phyloP scores from a whole-genome alignment of 2,329 filamentous ascomycete species.

The Epichloe hybrida region DNA sequence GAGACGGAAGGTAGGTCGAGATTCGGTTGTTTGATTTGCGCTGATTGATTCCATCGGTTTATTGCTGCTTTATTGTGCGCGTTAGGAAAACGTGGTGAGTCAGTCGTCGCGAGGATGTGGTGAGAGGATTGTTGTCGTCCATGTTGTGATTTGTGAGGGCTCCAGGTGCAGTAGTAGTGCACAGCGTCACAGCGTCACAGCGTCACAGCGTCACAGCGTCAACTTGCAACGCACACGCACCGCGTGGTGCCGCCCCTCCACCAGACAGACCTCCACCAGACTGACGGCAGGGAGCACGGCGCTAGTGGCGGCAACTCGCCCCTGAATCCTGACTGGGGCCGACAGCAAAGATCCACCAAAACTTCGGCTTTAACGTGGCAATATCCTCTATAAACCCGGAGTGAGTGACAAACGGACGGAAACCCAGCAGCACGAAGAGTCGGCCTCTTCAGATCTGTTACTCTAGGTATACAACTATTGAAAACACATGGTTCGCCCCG shows the following conservation, averaged over 20 bases:
- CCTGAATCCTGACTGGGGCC: not conserved
- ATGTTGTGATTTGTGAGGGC: not conserved
- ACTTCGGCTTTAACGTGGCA: not conserved
- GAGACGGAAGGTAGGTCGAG: not conserved
- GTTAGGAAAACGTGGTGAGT: not conserved
- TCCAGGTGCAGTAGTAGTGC: not conserved
- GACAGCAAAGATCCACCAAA: not conserved
- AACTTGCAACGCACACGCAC: not conserved
- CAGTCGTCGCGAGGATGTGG: not conserved
- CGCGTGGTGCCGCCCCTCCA: too few relatives aligned
- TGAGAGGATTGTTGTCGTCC: not conserved
- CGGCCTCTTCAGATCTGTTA: not conserved
- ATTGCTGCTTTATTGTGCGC: too few relatives aligned
- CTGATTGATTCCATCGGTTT: not conserved
- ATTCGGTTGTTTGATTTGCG: not conserved
- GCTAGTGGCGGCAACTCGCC: not conserved
- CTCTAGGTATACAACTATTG: constrained; percentile 1
- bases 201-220: not conserved
- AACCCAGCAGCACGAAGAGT: not conserved
- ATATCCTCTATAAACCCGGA: not conserved
- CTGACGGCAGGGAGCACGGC: not conserved
- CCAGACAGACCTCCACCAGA: too few relatives aligned
- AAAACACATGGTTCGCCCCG: not conserved
- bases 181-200: not conserved
- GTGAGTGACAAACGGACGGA: too few relatives aligned